Base-by-base conservation (phyloP, 2,329 filamentous ascomycete species). In the Colletotrichum spaethianum region DNA sequence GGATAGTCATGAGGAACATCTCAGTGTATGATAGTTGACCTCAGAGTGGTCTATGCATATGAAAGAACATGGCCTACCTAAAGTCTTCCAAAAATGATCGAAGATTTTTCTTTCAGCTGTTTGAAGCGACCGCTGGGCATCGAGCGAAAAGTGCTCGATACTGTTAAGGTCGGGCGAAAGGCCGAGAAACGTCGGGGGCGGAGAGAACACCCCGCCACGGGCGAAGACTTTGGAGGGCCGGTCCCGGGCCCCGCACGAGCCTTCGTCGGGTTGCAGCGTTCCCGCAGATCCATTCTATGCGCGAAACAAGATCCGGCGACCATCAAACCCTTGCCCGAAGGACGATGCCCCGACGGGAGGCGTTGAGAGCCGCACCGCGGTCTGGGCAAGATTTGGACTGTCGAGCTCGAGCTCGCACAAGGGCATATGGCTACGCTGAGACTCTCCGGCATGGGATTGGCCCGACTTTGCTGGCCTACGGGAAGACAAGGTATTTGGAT, bases 211-310 rank as follows among this genome's bases (percentile, higher is more conserved):
- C 40, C 55, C 48, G 33, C 31, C 28, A 18, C 40, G 42, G 56
- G 48, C 40, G 63, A 48, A 14, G 50, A 20, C 42, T 28, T 33
- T 67, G 33, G 23, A 68, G 64, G 56, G 68, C 64, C 64, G 68
- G 55, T 52, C 63, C 68, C 56, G 57, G 65, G 64, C 7, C 42
- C 50, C 64, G 65, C 69, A 60, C 59, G 66, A 60, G 65, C 59
- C 59, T 23, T 60, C 44, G n/a, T 46, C 40, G 53, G 63, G 16
- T n/a, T 36, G 50, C 33, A 44, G 65, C 33, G 52, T 12, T 69
- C 68, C 53, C 69, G 64, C 23, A 72, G 64, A 69, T 72, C 65
- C 8, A 38, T 67, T 36, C 66, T 53, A 31, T 69, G 65, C 59
- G n/a, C 65, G 59, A 69, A 63, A 69, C 69, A 20, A 44, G n/a